Evolutionary conservation across 805 yeast species (phyloP).

Genomic region (Nadsonia fulvescens): DNA sequence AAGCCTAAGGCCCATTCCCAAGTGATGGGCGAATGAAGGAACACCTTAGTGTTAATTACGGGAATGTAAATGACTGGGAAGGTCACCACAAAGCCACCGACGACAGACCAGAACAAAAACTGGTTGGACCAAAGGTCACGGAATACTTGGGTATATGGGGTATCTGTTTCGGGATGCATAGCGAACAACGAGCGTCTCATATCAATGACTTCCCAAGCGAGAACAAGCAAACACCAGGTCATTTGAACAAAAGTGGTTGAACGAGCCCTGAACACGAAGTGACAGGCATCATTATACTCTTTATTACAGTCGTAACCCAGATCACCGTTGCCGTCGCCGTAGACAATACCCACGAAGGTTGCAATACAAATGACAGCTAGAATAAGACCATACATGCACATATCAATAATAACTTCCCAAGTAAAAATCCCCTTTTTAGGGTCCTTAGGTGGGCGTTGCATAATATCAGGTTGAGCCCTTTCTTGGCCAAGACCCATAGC

Average conservation of each 20-base stretch:
- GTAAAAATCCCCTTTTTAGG: slow-evolving; percentile 40
- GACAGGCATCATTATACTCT: slow-evolving; percentile 28
- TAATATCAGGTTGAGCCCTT: slow-evolving; percentile 41
- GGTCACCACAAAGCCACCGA: slow-evolving; percentile 48
- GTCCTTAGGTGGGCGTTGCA: slow-evolving; percentile 47
- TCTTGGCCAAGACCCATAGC: slow-evolving; percentile 71
- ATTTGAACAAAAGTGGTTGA: slow-evolving; percentile 61
- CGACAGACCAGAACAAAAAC: slow-evolving; percentile 66
- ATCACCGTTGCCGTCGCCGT: slow-evolving; percentile 45
- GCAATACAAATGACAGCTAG: slow-evolving; percentile 57
- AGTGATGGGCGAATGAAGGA: slow-evolving; percentile 50
- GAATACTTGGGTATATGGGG: slow-evolving; percentile 41
- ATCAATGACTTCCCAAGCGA: slow-evolving; percentile 77
- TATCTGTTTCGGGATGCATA: slow-evolving; percentile 48
- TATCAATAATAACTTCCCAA: slow-evolving; percentile 47
- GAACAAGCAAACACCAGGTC: slow-evolving; percentile 71
- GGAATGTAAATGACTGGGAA: slow-evolving; percentile 80
- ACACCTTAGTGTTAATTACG: slow-evolving; percentile 63
- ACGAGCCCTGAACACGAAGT: slow-evolving; percentile 53
- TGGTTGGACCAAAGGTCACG: slow-evolving; percentile 56
- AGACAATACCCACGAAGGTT: slow-evolving; percentile 47
- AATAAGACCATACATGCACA: slow-evolving; percentile 53
- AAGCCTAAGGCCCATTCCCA: slow-evolving; percentile 66
- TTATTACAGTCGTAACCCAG: slow-evolving; percentile 51
- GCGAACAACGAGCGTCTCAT: slow-evolving; percentile 49